A percentile compares a stretch with the other conserved stretches of the same genome.
phyloP scores from a whole-genome alignment of 2,329 filamentous ascomycete genomes.

The Phaeosphaeria sp. region DNA sequence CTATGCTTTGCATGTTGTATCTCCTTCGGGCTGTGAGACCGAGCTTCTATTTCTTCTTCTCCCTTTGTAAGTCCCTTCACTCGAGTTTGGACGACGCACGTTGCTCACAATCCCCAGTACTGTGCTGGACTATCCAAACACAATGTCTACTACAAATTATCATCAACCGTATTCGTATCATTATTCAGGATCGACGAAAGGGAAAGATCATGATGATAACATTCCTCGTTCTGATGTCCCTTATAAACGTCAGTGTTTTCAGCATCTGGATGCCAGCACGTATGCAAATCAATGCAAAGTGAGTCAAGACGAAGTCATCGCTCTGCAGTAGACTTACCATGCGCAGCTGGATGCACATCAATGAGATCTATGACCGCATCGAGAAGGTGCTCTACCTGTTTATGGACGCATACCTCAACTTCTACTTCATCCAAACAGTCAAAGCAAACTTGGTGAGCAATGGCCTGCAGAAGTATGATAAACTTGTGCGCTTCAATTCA shows the following conservation, averaged over 20 bases:
- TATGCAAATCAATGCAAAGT: conserved; percentile 28
- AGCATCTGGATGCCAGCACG: conserved; percentile 38
- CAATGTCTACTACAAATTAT: conserved; percentile 41
- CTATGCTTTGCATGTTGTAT: conserved; percentile 45
- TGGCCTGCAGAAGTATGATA: conserved; percentile 35
- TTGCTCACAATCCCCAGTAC: conserved; percentile 18
- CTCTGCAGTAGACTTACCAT: not conserved
- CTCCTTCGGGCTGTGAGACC: conserved; percentile 37
- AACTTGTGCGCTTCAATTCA: conserved; percentile 34
- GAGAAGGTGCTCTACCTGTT: conserved; percentile 35
- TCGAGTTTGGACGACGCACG: too few relatives aligned
- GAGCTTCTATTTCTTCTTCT: conserved; percentile 43
- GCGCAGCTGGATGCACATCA: conserved; percentile 26
- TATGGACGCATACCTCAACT: conserved; percentile 32
- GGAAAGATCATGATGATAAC: conserved; percentile 20
- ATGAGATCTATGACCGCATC: conserved; percentile 34
- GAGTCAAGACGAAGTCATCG: not conserved
- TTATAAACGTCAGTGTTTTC: conserved; percentile 41
- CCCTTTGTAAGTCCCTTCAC: conserved; percentile 23
- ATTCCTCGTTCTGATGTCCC: conserved; percentile 21
- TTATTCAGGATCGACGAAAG: conserved; percentile 23
- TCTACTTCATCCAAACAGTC: conserved; percentile 35
- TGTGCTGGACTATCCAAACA: conserved; percentile 36
- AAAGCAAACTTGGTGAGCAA: conserved; percentile 33
- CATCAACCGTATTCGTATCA: conserved; percentile 36